Percentiles rank a stretch among this genome's conserved stretches.
phyloP scores from a whole-genome alignment of 1,139 yeast species.

The Pichia terricola region DNA sequence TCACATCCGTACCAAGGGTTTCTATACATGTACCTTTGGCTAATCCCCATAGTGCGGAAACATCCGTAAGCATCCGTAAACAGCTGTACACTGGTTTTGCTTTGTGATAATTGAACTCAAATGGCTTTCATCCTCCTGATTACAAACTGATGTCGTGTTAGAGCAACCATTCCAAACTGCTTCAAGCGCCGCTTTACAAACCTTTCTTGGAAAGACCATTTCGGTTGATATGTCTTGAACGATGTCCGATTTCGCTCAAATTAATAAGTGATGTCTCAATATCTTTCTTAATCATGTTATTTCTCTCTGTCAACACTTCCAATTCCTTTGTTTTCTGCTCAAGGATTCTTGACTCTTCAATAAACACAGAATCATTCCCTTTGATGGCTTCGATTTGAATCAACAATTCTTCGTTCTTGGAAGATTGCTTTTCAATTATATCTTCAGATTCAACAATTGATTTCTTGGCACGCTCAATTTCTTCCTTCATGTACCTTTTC shows the following conservation, averaged over 20 bases:
- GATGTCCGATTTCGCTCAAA: conserved; percentile 6
- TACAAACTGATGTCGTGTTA: no score
- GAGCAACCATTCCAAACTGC: no score
- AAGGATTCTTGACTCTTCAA: conserved; percentile 1
- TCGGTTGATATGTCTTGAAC: conserved; percentile 6
- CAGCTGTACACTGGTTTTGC: no score
- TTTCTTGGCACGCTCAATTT: conserved; percentile 49
- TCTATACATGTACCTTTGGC: no score
- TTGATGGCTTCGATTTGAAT: conserved; percentile 3
- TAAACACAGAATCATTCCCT: conserved; percentile 3
- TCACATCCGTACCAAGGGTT: no score
- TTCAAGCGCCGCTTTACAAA: not conserved
- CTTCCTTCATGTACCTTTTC: conserved; percentile 54
- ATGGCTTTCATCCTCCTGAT: no score
- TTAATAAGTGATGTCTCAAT: conserved; percentile 1
- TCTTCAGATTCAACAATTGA: conserved; percentile 43
- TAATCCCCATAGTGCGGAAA: no score
- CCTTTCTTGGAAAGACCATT: conserved; percentile 1
- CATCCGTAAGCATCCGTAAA: no score
- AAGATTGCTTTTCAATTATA: conserved; percentile 7
- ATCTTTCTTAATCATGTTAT: not conserved
- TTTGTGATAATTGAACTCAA: no score
- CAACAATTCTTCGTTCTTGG: not conserved
- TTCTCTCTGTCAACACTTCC: not conserved
- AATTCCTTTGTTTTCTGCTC: not conserved